Evolutionary conservation across 345 rosid genomes (phyloP), one percentile per base, ranked within the genome.

Genomic region (Ceriops tagal): DNA sequence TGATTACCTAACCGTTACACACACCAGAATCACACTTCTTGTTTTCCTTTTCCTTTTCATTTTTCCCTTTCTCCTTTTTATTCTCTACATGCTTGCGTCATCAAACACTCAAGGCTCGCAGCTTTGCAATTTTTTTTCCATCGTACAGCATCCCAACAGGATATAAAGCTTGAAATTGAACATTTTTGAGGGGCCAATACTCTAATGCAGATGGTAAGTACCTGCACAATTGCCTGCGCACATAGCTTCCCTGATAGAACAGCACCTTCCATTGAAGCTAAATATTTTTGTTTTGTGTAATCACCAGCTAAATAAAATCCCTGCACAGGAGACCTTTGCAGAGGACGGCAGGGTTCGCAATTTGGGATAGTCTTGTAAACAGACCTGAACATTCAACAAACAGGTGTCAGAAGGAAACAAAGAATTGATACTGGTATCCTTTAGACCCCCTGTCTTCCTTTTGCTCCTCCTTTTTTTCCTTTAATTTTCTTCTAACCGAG

Each of bases 261-360:
- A 15, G 96, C 99, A 5, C 97, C 99, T 81, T 95, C 97, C 96
- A 95, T 95, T 22, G 97, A 95, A 77, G 99, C 96, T 81, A 95
- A 71, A 81, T 95, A 95, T 82, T 95, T 95, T 69, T 91, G 97
- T 77, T 91, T 91, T 51, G 99, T 95, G 82, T 92, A 92, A 61
- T 95, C 97, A 64, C 97, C 97, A 51, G 97, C 89, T 75, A 88
- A 73, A 80, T 95, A 95, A 82, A 91, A 95, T 28, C 96, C 96
- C 70, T 88, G 72, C 43, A 95, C 67, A 3, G 96, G 96, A 62
- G 99, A 92, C 84, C 92, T 89, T 73, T 95, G 97, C 64, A 87
- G 68, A 27, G 99, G 99, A 10, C 96, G 96, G 71, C 91, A 88
- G 39, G 97, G 96, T 82, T 95, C 99, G 67, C 96, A 89, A 69